Evolutionary conservation across 2,329 filamentous ascomycete genomes (phyloP), one percentile per base, ranked within the genome.

Genomic region (Ascomycota sp.): DNA sequence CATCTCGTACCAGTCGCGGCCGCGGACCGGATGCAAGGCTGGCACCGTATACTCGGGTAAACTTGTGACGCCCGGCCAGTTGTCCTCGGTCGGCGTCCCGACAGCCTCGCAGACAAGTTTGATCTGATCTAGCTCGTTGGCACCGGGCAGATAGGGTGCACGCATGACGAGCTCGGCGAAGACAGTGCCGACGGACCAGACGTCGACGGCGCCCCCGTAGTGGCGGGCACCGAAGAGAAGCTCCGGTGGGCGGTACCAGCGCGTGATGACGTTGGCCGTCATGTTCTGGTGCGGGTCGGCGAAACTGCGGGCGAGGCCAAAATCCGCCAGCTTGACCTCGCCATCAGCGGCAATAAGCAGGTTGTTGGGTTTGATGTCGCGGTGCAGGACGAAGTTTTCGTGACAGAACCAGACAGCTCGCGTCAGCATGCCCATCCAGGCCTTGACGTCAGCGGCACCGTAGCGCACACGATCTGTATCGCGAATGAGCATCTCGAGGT

Each of bases 321-420:
- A 98, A 75, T 98, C 89, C 23, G 86, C 89, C 30, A 98, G 69
- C 52, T 95, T 95, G 46, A 98, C 72, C 45, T 86, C 80, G 29
- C 89, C 86, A 47, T 93, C 80, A 25, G 81, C 78, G 15, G 83
- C 83, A 43, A 98, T 92, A 35, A 98, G 65, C 53, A 95, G 59
- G 58, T 98, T 98, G 67, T 95, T 95, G 28, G 86, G 86, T 56
- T 98, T 98, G 61, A 98, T 95, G 60, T 98, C 89, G 42, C 89
- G 80, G 55, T 98, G 89, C 20, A 98, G 65, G 12, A 98, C 70
- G 43, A 77, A 86, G 51, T 89, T 91, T 48, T 85, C 80, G 53
- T 98, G 89, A 53, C 89, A 95, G 61, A 92, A 98, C 75, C 82
- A 92, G 20, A 95, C 72, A 19, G 79, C 89, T 25, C 86, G 74